Evolutionary conservation across 2,329 filamentous ascomycete genomes (phyloP), one percentile per base, ranked within the genome.

Genomic region (Fusarium staphyleae): DNA sequence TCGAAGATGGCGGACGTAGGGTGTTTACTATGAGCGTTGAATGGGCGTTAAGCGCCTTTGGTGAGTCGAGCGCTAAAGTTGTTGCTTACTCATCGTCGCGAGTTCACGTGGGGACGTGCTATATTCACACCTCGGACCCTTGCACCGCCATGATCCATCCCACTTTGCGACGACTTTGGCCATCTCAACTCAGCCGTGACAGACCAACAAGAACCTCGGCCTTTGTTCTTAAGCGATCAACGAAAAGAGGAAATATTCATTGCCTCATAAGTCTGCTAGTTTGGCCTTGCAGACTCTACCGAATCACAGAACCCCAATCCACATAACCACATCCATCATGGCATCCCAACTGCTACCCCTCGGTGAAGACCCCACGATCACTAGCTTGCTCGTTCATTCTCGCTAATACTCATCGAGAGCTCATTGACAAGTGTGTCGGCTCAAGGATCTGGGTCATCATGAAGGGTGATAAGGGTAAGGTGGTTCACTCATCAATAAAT

Each of bases 371-470:
- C 35, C n/a, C 41, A 18, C 35, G 15, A n/a, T 26, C 28, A 46
- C 32, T 16, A 15, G 24, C 47, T 29, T 35, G 22, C 41, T 34
- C 48, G 9, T 22, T 26, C 36, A 26, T 22, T 18, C 14, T 26
- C 26, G 19, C 65, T 71, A 54, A 72, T 65, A 47, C 12, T 19
- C 36, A 22, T 9, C 14, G 70, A 96, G 95, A 99, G 77, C 86
- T 99, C 72, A 98, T 99, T 75, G 95, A 99, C 81, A 97, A 97
- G 77, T 99, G 95, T 73, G 93, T 99, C 63, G 95, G 95, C 57
- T 98, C 93, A 48, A 89, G 89, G 69, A 98, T 99, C 75, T 97
- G 93, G 93, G 93, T 99, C 60, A 87, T 99, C 69, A 99, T 99
- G 95, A 99, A 99, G 78, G 91, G 93, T 64, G 95, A 98, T 73